Evolutionary conservation across 2,329 filamentous ascomycete genomes (phyloP), one percentile per base, ranked within the genome.

Genomic region (Aureobasidium sp.): DNA sequence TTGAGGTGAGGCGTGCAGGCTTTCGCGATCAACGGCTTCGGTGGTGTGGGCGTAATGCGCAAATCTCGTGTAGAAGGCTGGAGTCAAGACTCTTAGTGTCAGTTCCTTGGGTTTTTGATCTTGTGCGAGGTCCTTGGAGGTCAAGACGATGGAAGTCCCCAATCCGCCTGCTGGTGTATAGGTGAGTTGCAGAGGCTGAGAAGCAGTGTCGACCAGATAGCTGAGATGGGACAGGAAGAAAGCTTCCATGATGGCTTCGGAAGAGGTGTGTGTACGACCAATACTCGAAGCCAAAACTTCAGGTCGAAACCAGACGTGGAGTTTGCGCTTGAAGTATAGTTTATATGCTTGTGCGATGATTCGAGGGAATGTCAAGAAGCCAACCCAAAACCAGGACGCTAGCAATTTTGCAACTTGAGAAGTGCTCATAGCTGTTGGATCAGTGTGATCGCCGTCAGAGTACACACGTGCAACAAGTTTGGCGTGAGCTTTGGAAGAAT

Each of bases 61-160:
- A 50, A 89, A 84, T 29, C 85, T 79, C 13, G 81, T 78, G 73
- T 90, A 90, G 67, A 90, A 90, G 0, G 74, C 76, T 0, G 87
- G 86, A 0, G 83, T 86, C 21, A 87, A 70, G 4, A 89, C 74
- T 57, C 79, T 79, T 50, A 89, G 73, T 45, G 81, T 80, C 6
- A 87, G 54, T 0, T 77, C 70, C 62, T 62, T 65, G 6, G 23
- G 17, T 64, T 78, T 75, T 15, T 74, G 67, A 3, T 68, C 61
- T 13, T 69, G 66, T 38, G 74, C 67, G 23, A 70, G 61, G 17
- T 45, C 17, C 29, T 51, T 57, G 13, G 49, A 54, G 4, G 27
- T 57, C 23, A 59, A 35, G 29, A 49, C 40, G n/a, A 38, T 38
- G 9, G 42, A n/a, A 5, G 33, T 40, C 1, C 63, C 63, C 25